Evolutionary conservation across 768 basidiomycete species (phyloP).

Genomic region (Suillus hirtellus): DNA sequence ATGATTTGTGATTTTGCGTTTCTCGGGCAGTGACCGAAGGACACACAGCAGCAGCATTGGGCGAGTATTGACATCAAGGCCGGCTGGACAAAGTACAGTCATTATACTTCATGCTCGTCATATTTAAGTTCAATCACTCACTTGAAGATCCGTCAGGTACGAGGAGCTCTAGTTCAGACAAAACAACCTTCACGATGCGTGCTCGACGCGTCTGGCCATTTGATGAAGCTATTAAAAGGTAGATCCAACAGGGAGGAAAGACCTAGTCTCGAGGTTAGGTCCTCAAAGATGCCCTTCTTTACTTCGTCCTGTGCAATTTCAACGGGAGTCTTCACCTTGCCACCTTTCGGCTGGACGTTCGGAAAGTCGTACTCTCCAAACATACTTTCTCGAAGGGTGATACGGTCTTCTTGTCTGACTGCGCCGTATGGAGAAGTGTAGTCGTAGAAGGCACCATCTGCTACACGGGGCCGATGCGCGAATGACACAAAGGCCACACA

Average conservation of each 20-base stretch:
- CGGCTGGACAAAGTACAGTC: slow-evolving; percentile 50
- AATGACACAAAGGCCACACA: slow-evolving; percentile 64
- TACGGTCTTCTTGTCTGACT: slow-evolving; percentile 80
- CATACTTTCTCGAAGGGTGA: slow-evolving; percentile 75
- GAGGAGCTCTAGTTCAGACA: slow-evolving; percentile 70
- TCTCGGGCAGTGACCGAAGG: slow-evolving; percentile 51
- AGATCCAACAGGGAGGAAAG: slow-evolving; percentile 71
- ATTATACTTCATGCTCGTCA: not conserved
- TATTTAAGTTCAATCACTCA: slow-evolving; percentile 36
- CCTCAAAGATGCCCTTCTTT: slow-evolving; percentile 45
- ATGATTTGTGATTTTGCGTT: too few relatives aligned
- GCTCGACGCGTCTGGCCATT: slow-evolving; percentile 93
- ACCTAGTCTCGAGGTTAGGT: slow-evolving; percentile 55
- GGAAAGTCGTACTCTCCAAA: slow-evolving; percentile 49
- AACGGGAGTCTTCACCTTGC: slow-evolving; percentile 21
- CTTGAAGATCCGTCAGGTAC: slow-evolving; percentile 92
- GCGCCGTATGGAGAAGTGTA: slow-evolving; percentile 92
- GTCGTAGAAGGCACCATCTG: slow-evolving; percentile 82
- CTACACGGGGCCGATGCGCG: slow-evolving; percentile 54
- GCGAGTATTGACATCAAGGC: slow-evolving; percentile 67
- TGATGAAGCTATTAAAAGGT: slow-evolving; percentile 78
- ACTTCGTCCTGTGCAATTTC: slow-evolving; percentile 27
- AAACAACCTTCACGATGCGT: slow-evolving; percentile 74
- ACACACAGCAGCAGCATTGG: slow-evolving; percentile 54
- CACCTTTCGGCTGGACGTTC: slow-evolving; percentile 28